These are phyloP conservation scores for Tolypocladium album DNA, from an alignment of 2,329 filamentous ascomycete genomes.

Conservation along the genomic window DNA sequence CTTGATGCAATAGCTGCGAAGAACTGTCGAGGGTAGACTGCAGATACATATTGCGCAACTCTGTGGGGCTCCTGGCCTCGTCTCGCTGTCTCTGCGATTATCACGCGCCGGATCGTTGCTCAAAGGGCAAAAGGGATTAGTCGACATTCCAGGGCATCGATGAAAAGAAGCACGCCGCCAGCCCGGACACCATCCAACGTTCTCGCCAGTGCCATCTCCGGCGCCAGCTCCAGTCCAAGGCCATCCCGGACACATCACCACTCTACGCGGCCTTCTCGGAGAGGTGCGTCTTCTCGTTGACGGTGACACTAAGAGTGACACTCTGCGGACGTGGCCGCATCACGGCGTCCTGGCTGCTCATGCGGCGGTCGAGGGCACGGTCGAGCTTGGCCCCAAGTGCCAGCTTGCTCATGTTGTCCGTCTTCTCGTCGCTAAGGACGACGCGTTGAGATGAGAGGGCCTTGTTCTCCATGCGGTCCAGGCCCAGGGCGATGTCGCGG, in stretches of 20 bases:
- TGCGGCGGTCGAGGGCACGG: constrained; percentile 72
- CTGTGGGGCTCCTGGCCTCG: neutral
- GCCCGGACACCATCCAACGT: neutral
- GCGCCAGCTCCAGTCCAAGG: neutral
- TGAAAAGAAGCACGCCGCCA: neutral
- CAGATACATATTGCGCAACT: neutral
- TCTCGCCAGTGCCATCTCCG: neutral
- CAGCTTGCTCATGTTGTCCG: constrained; percentile 71
- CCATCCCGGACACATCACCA: too few species aligned
- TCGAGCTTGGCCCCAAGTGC: constrained; percentile 86
- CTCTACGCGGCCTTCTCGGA: constrained; percentile 20
- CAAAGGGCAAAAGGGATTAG: neutral
- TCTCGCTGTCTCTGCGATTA: neutral
- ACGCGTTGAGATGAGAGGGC: constrained; percentile 67
- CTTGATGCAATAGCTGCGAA: neutral
- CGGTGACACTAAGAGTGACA: constrained; percentile 8
- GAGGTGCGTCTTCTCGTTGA: constrained; percentile 25
- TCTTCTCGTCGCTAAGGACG: constrained; percentile 67
- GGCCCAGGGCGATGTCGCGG: constrained; percentile 62
- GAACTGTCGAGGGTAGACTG: neutral
- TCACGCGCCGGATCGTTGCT: neutral
- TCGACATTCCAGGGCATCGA: neutral
- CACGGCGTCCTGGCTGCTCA: constrained; percentile 81
- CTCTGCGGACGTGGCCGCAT: constrained; percentile 49
- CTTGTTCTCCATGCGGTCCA: constrained; percentile 85